Evolutionary conservation across 2,329 filamentous ascomycete genomes (phyloP).

Genomic region (Epichloe typhina): DNA sequence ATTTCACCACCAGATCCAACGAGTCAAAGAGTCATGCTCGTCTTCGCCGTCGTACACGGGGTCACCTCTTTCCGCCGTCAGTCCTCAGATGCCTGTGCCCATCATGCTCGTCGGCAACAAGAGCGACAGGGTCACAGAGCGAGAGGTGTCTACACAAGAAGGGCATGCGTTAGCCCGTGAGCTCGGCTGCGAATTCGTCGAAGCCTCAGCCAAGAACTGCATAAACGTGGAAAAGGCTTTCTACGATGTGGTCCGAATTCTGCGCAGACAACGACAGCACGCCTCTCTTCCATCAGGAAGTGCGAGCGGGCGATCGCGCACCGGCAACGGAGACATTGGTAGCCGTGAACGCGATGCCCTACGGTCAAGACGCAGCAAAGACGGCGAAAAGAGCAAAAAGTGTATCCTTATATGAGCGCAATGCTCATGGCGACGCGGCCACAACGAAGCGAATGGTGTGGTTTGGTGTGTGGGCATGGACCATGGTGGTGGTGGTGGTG

Average conservation of each 20-base stretch:
- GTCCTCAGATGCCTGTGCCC: slow-evolving; percentile 58
- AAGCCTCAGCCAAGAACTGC: slow-evolving; percentile 94
- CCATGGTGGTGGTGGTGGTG: background rate
- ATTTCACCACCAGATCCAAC: slow-evolving; percentile 93
- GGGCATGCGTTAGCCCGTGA: slow-evolving; percentile 84
- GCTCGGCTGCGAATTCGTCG: slow-evolving; percentile 89
- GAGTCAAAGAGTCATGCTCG: slow-evolving; percentile 83
- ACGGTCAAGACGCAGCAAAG: slow-evolving; percentile 21
- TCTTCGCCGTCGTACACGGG: slow-evolving; percentile 66
- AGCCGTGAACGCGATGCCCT: slow-evolving; percentile 18
- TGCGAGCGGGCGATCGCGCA: slow-evolving; percentile 24
- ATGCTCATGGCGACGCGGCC: background rate
- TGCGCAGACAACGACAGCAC: slow-evolving; percentile 68
- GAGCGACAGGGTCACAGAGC: slow-evolving; percentile 88
- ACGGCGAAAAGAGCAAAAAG: slow-evolving; percentile 24
- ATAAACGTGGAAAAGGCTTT: slow-evolving; percentile 98
- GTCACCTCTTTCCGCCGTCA: slow-evolving; percentile 51
- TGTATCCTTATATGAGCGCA: slow-evolving; percentile 27
- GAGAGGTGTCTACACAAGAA: slow-evolving; percentile 93
- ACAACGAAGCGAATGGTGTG: background rate
- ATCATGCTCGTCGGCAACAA: slow-evolving; percentile 99
- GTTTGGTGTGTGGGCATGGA: background rate
- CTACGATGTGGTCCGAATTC: slow-evolving; percentile 87
- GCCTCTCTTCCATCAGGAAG: slow-evolving; percentile 26
- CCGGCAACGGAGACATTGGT: slow-evolving; percentile 22